A percentile compares a stretch with the other conserved stretches of the same genome.
Conservation (phyloP, 768 basidiomycete species). For the Termitomyces sp. region DNA sequence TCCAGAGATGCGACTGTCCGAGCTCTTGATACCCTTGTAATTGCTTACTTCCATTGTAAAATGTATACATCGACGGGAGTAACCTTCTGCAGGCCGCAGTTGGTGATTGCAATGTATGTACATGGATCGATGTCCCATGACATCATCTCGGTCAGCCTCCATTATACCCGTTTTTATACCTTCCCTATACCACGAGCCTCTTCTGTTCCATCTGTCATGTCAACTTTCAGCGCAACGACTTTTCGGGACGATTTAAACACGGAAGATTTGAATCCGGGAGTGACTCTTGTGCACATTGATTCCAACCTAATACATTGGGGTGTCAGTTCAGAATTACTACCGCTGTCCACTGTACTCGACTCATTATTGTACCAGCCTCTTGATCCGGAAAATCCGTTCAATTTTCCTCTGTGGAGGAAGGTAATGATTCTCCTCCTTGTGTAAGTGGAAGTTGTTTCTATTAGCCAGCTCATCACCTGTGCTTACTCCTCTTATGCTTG, state of each 20-base stretch:
- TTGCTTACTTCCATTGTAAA: background rate
- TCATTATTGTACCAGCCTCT: conserved; percentile 7
- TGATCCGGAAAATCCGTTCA: conserved; percentile 17
- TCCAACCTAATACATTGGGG: conserved; percentile 15
- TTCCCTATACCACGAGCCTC: background rate
- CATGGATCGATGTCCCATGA: background rate
- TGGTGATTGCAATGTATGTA: background rate
- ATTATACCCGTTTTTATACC: background rate
- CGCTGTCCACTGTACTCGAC: background rate
- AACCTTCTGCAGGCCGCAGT: background rate
- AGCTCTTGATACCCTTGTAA: background rate
- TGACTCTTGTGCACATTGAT: background rate
- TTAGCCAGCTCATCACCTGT: background rate
- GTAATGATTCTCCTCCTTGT: conserved; percentile 13
- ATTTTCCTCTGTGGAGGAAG: conserved; percentile 16
- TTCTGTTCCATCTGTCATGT: background rate
- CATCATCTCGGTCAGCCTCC: background rate
- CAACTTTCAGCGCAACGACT: background rate
- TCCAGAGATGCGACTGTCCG: background rate
- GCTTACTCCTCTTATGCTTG: background rate
- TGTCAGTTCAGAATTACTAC: conserved; percentile 1
- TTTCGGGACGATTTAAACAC: background rate
- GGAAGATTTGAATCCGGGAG: background rate
- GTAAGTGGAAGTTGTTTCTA: conserved; percentile 1
- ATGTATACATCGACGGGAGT: background rate